Conservation (phyloP, 331 rosid genomes). For the Telfairia occidentalis region DNA sequence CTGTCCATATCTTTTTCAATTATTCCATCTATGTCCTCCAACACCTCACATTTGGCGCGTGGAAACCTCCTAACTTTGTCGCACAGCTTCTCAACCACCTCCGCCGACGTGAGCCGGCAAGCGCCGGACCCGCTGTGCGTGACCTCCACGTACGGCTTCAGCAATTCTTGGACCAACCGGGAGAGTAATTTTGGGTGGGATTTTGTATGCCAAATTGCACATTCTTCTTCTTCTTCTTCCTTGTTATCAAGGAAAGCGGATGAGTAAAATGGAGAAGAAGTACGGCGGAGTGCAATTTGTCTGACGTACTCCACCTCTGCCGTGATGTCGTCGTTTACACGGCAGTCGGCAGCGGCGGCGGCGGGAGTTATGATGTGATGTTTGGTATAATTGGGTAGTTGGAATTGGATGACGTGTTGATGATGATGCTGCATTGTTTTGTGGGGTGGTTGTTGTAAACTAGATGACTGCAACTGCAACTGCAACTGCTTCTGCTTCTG, state of each 20-base stretch:
- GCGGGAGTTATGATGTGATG: conserved; percentile 18
- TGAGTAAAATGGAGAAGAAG: conserved; percentile 15
- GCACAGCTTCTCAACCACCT: conserved; percentile 33
- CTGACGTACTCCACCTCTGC: conserved; percentile 44
- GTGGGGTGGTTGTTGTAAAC: conserved; percentile 46
- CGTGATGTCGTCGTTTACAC: not conserved
- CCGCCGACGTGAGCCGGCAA: not conserved
- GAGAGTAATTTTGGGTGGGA: conserved; percentile 23
- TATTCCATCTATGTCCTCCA: conserved; percentile 66
- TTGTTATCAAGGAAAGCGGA: not conserved
- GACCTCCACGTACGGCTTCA: conserved; percentile 20
- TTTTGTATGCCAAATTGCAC: conserved; percentile 14
- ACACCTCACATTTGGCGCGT: conserved; percentile 40
- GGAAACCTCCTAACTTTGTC: conserved; percentile 39
- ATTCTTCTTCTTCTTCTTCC: too few species aligned
- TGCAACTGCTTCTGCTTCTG: too few species aligned
- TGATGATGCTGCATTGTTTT: not conserved
- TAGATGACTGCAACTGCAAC: conserved; percentile 50
- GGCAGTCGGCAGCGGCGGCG: not conserved
- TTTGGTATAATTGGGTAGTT: conserved; percentile 13
- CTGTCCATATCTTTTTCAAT: conserved; percentile 42
- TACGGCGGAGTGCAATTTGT: conserved; percentile 33
- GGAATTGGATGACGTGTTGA: conserved; percentile 27
- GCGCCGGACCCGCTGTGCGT: conserved; percentile 11
- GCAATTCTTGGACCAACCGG: conserved; percentile 48